Evolutionary conservation across 139 green algal genomes (phyloP), one percentile per base, ranked within the genome.

Genomic region (Chlamydomonas schloesseri): DNA sequence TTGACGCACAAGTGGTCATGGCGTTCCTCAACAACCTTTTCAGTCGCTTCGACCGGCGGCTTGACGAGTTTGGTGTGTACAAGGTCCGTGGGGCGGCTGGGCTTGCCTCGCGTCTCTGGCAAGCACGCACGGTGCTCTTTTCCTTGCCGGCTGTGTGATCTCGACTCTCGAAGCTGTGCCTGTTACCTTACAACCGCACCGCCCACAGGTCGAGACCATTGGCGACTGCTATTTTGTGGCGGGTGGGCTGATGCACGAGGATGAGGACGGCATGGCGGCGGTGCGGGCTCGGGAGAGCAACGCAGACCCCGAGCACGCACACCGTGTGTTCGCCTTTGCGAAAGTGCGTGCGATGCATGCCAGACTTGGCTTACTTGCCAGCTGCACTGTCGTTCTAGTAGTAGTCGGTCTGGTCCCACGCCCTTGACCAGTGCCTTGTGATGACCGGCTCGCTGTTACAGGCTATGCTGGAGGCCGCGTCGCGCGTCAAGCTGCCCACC

Each of bases 141-240:
- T n/a, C n/a, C n/a, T n/a, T n/a, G n/a, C n/a, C n/a, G n/a, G n/a
- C n/a, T n/a, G n/a, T n/a, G n/a, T n/a, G n/a, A n/a, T n/a, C n/a
- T n/a, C n/a, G n/a, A n/a, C n/a, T n/a, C n/a, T n/a, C n/a, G n/a
- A n/a, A n/a, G n/a, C n/a, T n/a, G n/a, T n/a, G n/a, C n/a, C n/a
- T n/a, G n/a, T n/a, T n/a, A n/a, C n/a, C n/a, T n/a, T 50, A 50
- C 42, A 8, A 5, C 8, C 42, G 42, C 42, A 71, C 69, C 69
- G 8, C 15, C 34, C 28, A 6, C 69, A 74, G 69, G 69, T 74
- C 1, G 69, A 74, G 34, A 74, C 69, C 23, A 47, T 47, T 9
- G 69, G 69, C n/a, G 76, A 83, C 76, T 83, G 76, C 24, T 83
- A 83, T 31, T 33, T 83, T 18, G 76, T 83, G 58, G 58, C 33